phyloP scores from a whole-genome alignment of 768 basidiomycete species.

The Termitomyces sp. region DNA sequence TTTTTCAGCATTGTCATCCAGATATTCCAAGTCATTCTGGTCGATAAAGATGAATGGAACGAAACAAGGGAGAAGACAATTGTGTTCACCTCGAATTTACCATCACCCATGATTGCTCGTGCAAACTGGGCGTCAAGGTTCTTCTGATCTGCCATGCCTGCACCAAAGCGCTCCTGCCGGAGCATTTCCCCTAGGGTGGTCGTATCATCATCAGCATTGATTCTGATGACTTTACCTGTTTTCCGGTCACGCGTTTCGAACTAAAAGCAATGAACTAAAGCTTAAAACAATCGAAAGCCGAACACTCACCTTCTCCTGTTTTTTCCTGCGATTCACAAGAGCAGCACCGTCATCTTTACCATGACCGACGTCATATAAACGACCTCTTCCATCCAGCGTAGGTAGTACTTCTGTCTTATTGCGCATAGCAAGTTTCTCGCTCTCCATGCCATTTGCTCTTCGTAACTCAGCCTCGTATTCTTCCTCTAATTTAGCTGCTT shows the following conservation, averaged over 20 bases:
- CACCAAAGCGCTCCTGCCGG: slow-evolving; percentile 87
- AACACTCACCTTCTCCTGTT: slow-evolving; percentile 60
- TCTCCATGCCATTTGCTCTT: slow-evolving; percentile 39
- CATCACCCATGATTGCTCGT: slow-evolving; percentile 80
- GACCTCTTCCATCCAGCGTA: slow-evolving; percentile 78
- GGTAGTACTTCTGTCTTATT: slow-evolving; percentile 82
- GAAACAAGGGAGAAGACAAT: neutral
- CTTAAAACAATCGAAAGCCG: neutral
- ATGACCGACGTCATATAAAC: slow-evolving; percentile 86
- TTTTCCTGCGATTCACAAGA: slow-evolving; percentile 73
- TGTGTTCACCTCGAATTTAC: slow-evolving; percentile 69
- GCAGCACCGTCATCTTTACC: slow-evolving; percentile 53
- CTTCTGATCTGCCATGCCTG: slow-evolving; percentile 88
- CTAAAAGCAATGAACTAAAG: slow-evolving; percentile 25
- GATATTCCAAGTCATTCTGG: slow-evolving; percentile 86
- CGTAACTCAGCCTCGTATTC: slow-evolving; percentile 76
- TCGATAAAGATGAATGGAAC: neutral
- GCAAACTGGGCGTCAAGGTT: slow-evolving; percentile 89
- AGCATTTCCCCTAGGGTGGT: slow-evolving; percentile 87
- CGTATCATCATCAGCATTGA: slow-evolving; percentile 87
- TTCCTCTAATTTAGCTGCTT: slow-evolving; percentile 72
- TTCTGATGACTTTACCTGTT: slow-evolving; percentile 84
- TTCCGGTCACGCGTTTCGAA: slow-evolving; percentile 88
- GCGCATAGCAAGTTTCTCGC: slow-evolving; percentile 36
- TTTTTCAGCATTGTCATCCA: slow-evolving; percentile 95